These are phyloP conservation scores for Pichia insulana DNA, from an alignment of 805 yeast species.

Conservation along the genomic window DNA sequence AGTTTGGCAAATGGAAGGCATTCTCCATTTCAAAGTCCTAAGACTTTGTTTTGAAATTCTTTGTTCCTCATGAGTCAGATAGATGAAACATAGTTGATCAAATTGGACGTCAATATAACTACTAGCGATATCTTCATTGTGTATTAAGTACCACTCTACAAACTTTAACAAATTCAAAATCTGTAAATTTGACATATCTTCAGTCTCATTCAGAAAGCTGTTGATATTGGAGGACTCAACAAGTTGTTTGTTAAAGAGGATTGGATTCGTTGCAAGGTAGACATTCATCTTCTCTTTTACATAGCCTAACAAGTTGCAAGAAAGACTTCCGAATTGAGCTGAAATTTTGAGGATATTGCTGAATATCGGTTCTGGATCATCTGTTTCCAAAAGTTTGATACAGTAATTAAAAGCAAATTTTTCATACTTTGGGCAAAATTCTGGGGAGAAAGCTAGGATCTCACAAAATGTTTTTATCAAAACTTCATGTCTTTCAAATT, in stretches of 20 bases:
- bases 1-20: slow-evolving; percentile 23
- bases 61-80: slow-evolving; percentile 32
- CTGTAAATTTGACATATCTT: slow-evolving; percentile 4
- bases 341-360: neutral
- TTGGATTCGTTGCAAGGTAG: slow-evolving; percentile 11
- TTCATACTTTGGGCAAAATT: slow-evolving; percentile 6
- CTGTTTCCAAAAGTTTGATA: slow-evolving; percentile 2
- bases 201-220: neutral
- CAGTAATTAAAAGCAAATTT: slow-evolving; percentile 6
- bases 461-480: slow-evolving; percentile 18
- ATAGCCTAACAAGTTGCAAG: slow-evolving; percentile 9
- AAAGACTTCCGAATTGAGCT: slow-evolving; percentile 11
- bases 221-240: neutral
- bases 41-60: slow-evolving; percentile 31
- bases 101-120: slow-evolving; percentile 8
- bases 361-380: neutral
- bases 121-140: slow-evolving; percentile 12
- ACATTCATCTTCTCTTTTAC: slow-evolving; percentile 3
- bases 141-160: slow-evolving; percentile 30
- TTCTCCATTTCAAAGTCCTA: slow-evolving; percentile 48
- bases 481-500: neutral
- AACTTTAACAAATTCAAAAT: slow-evolving; percentile 25
- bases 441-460: slow-evolving; percentile 9
- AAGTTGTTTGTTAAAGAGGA: slow-evolving; percentile 11
- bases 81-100: slow-evolving; percentile 26